Percentiles rank a stretch among this genome's conserved stretches.
Evolutionary conservation across 2,329 filamentous ascomycete species (phyloP).

Genomic region (Aschersonia sp.): DNA sequence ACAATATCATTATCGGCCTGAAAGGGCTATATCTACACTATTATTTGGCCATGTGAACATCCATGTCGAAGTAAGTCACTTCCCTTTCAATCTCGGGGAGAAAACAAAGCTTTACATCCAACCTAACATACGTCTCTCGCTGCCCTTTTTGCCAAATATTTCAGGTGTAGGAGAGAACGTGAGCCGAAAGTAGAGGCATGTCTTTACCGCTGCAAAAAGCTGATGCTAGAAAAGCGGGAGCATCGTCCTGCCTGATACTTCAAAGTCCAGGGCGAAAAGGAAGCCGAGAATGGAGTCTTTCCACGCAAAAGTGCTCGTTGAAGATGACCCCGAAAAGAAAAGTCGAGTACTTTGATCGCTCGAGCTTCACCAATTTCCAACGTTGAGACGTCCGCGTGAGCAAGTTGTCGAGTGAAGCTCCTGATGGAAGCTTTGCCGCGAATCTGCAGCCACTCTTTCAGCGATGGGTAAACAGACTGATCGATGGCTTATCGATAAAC

Average conservation of each 20-base stretch:
- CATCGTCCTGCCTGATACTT: background rate
- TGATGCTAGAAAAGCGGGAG: background rate
- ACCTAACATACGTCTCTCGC: background rate
- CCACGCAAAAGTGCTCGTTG: background rate
- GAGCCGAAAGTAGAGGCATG: background rate
- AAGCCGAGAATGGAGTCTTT: background rate
- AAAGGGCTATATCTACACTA: background rate
- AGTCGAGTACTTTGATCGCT: background rate
- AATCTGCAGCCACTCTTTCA: background rate
- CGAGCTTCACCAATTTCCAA: background rate
- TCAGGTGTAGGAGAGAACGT: background rate
- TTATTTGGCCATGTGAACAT: background rate
- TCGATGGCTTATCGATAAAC: background rate
- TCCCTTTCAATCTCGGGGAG: background rate
- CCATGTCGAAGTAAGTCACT: background rate
- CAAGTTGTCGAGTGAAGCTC: background rate
- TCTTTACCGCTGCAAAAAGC: background rate
- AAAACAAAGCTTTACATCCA: background rate
- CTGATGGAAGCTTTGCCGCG: background rate
- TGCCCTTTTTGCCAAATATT: background rate
- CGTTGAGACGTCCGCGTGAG: background rate
- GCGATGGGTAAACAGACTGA: background rate
- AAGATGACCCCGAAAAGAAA: background rate
- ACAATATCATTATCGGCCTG: background rate
- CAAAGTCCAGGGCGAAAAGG: background rate